These are phyloP conservation scores for Agapanthus africanus DNA, from an alignment of 106 monocot species.

Conservation along the genomic window DNA sequence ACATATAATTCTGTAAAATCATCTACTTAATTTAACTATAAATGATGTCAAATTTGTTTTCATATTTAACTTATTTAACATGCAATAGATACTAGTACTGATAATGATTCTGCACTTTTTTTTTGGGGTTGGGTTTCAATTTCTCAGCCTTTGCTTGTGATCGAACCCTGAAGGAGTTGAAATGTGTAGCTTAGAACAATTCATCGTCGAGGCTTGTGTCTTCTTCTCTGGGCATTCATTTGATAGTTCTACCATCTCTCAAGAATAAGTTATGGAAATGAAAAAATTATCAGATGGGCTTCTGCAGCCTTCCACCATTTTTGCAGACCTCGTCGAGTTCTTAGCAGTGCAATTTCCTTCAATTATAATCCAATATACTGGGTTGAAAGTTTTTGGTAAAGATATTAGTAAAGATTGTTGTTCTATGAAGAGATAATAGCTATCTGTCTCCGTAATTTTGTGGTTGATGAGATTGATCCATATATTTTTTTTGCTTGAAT, in stretches of 20 bases:
- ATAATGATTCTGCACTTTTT: too few species aligned
- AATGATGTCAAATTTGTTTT: too few species aligned
- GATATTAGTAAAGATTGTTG: too few species aligned
- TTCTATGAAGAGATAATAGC: too few species aligned
- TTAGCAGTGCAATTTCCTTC: neutral
- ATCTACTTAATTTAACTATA: too few species aligned
- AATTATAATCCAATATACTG: neutral
- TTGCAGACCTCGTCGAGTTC: constrained; percentile 1
- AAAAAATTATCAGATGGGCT: neutral
- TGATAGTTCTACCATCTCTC: too few species aligned
- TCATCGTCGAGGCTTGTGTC: neutral
- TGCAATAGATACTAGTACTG: too few species aligned
- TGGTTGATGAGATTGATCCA: too few species aligned
- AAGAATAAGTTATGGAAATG: neutral
- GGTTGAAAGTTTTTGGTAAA: constrained; percentile 7
- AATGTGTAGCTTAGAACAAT: neutral
- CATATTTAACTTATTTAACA: too few species aligned
- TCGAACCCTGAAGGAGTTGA: constrained; percentile 53
- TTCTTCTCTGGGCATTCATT: neutral
- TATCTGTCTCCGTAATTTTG: too few species aligned
- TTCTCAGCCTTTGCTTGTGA: constrained; percentile 62
- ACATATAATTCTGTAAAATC: too few species aligned
- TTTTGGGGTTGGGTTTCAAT: neutral
- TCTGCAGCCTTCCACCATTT: neutral
- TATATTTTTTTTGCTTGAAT: too few species aligned